Percentiles rank a stretch among this genome's conserved stretches.
These are phyloP conservation scores for Leishmania tropica DNA, from an alignment of 208 protist species.

Conservation along the genomic window DNA sequence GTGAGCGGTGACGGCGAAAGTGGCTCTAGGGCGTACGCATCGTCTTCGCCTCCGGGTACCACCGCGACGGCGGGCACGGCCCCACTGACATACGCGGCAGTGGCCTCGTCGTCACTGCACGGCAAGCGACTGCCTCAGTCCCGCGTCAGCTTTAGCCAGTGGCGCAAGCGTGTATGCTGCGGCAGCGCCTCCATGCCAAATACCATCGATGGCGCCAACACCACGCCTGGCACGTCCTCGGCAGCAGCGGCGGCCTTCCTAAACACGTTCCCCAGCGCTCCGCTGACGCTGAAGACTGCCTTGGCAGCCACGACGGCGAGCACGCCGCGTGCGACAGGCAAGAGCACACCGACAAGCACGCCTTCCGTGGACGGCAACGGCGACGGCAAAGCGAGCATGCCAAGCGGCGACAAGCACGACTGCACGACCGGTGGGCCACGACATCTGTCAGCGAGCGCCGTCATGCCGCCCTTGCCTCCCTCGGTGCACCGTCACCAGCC, in stretches of 20 bases:
- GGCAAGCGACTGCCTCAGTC: slow-evolving; percentile 32
- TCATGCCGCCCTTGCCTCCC: slow-evolving; percentile 25
- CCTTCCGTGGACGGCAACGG: neutral
- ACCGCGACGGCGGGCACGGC: neutral
- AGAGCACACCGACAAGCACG: neutral
- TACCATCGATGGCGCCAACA: neutral
- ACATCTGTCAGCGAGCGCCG: neutral
- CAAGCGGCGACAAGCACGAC: neutral
- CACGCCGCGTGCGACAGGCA: neutral
- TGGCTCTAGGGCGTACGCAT: neutral
- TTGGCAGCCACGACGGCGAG: neutral
- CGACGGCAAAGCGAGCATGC: neutral
- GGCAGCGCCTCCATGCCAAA: slow-evolving; percentile 4
- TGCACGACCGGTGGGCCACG: neutral
- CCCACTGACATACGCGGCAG: slow-evolving; percentile 24
- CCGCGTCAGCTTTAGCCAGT: slow-evolving; percentile 29
- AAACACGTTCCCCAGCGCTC: slow-evolving; percentile 5
- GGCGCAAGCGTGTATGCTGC: slow-evolving; percentile 6
- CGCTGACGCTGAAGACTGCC: neutral
- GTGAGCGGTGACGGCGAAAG: neutral
- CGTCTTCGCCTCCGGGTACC: neutral
- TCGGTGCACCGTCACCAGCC: slow-evolving; percentile 28
- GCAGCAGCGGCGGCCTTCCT: neutral
- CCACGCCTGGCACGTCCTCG: slow-evolving; percentile 1
- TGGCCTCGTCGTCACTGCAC: slow-evolving; percentile 9